These are phyloP conservation scores for Penicillium turbatum DNA, from an alignment of 495 filamentous ascomycete species.

Conservation along the genomic window DNA sequence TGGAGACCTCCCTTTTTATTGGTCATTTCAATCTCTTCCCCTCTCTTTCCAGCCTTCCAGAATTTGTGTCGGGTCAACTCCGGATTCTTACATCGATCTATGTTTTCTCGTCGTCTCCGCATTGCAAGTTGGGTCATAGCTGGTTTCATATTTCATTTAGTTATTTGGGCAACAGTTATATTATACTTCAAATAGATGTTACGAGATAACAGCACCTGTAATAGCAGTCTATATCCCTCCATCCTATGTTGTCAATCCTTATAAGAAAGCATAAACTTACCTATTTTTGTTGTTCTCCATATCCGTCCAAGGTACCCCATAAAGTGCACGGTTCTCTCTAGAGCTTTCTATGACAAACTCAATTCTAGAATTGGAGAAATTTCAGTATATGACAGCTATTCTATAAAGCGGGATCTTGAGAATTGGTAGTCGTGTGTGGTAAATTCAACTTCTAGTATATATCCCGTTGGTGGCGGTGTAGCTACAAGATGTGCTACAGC, in stretches of 20 bases:
- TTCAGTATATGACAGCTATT: not conserved
- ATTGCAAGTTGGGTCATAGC: not conserved
- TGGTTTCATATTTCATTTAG: not conserved
- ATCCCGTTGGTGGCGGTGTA: not conserved
- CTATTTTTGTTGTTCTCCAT: not conserved
- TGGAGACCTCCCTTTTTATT: not conserved
- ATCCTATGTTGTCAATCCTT: not conserved
- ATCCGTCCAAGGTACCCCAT: not conserved
- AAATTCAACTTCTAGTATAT: not conserved
- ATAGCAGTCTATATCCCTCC: not conserved
- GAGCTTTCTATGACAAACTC: slow-evolving; percentile 2
- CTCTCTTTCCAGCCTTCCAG: not conserved
- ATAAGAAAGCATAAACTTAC: slow-evolving; percentile 2
- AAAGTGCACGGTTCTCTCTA: not conserved
- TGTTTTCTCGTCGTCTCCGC: not conserved
- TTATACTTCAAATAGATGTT: too few species aligned
- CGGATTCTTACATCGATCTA: not conserved
- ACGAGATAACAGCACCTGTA: too few species aligned
- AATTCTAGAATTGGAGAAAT: not conserved
- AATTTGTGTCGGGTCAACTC: not conserved
- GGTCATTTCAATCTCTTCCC: not conserved
- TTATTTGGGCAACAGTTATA: too few species aligned
- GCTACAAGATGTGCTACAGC: not conserved
- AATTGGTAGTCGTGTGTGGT: not conserved
- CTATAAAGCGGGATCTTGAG: not conserved